These are phyloP conservation scores for Arthonia radiata DNA, from an alignment of 495 filamentous ascomycete species.

Conservation along the genomic window DNA sequence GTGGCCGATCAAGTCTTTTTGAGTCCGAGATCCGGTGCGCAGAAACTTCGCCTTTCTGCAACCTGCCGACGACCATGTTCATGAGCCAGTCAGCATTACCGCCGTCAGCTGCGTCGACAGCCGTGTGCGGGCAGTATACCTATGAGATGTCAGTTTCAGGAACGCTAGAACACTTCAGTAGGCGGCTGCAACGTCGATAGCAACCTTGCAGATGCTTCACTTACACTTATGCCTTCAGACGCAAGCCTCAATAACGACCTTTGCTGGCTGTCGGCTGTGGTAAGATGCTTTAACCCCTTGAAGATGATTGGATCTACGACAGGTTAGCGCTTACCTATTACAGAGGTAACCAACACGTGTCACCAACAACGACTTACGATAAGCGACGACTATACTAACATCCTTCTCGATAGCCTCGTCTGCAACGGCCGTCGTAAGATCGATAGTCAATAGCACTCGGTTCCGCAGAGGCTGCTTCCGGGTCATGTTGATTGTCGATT, in stretches of 20 bases:
- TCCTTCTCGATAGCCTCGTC: conserved; percentile 63
- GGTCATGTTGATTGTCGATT: no score
- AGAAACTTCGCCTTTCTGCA: no score
- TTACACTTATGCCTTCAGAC: conserved; percentile 63
- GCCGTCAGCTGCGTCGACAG: conserved; percentile 65
- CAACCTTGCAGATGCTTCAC: no score
- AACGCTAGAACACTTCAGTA: no score
- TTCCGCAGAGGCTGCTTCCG: no score
- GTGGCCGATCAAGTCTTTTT: no score
- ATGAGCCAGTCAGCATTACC: conserved; percentile 92
- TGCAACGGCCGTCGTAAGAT: conserved; percentile 70
- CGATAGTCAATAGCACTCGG: conserved; percentile 70
- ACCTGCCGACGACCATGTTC: conserved; percentile 51
- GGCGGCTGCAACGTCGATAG: no score
- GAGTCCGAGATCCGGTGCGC: no score
- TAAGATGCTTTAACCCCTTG: conserved; percentile 66
- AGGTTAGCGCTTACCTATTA: conserved; percentile 1
- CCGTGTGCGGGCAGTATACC: conserved; percentile 85
- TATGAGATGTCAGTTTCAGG: no score
- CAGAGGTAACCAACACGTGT: no score
- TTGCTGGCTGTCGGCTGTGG: conserved; percentile 65
- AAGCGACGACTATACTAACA: conserved; percentile 61
- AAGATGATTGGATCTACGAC: conserved; percentile 81
- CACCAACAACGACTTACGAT: conserved; percentile 42
- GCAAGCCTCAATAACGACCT: conserved; percentile 56